A percentile compares a stretch with the other conserved stretches of the same genome.
Evolutionary conservation across 305 asterid species (phyloP).

Genomic region (Fraxinus nigra): DNA sequence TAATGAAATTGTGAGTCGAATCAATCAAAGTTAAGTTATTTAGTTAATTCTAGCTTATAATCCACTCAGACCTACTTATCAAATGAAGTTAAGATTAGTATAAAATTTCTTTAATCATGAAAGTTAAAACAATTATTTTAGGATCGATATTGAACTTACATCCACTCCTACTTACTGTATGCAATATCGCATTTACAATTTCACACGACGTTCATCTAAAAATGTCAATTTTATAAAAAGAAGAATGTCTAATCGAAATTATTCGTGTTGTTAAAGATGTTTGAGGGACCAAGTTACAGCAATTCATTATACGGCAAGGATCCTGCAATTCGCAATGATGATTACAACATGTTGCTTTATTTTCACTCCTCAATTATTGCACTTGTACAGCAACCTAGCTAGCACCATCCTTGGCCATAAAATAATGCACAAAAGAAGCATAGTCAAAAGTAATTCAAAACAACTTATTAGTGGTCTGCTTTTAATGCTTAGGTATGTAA

Average conservation of each 20-base stretch:
- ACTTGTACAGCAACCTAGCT: constrained; percentile 14
- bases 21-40: not conserved
- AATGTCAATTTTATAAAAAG: not conserved
- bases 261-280: not conserved
- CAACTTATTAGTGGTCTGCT: not conserved
- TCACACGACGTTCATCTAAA: not conserved
- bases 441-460: constrained; percentile 14
- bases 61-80: not conserved
- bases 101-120: no score
- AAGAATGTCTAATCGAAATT: not conserved
- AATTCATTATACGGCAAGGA: not conserved
- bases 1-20: not conserved
- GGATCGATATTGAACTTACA: not conserved
- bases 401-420: constrained; percentile 15
- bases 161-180: not conserved
- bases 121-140: not conserved
- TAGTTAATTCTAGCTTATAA: not conserved
- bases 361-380: constrained; percentile 24
- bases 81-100: not conserved
- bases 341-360: not conserved
- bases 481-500: constrained; percentile 2
- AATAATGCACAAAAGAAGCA: not conserved
- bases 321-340: not conserved
- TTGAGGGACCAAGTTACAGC: not conserved
- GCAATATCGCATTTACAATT: not conserved